Base-by-base conservation (phyloP, 139 green algal species). In the Chlamydomonas sphaeroides region DNA sequence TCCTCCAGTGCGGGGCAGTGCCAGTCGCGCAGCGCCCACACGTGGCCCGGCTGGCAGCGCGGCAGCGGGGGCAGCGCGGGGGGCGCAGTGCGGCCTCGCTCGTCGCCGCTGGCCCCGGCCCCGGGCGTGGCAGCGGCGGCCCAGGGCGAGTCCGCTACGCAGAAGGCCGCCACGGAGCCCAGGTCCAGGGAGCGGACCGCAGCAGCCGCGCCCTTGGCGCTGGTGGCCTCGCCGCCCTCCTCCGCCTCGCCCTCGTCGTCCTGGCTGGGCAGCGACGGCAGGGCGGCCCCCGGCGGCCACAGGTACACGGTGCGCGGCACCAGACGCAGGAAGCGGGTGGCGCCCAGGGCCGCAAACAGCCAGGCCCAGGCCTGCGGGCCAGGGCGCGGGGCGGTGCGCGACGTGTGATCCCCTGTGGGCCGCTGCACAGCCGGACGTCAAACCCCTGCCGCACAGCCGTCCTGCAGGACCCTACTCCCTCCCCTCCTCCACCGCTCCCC, bases 321-420 rank as follows among this genome's bases (percentile, higher is more conserved):
- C 26, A 65, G 69, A 4, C 32, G n/a, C n/a, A 65, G 69, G 69
- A 77, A 77, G 48, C 48, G 69, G 0, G 69, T 77, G 32, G 69
- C 69, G 4, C 69, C 69, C 32, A 77, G 69, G 5, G 15, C 5
- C n/a, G 39, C 5, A 23, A 77, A 48, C 23, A 77, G 48, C 69
- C 69, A 77, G 32, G 48, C n/a, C 69, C 69, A 77, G 20, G 69
- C 28, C 42, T 53, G 45, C 11, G 45, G 45, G 45, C 45, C 11
- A 14, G 45, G 45, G 45, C 45, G 45, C 45, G 14, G 45, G 45
- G 45, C 11, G 10, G 45, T 53, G 45, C 14, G 45, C 11, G 45
- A 53, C 45, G 45, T 53, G 14, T 53, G 45, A 53, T n/a, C n/a
- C n/a, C n/a, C n/a, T n/a, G n/a, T n/a, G n/a, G n/a, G n/a, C n/a